Evolutionary conservation across 2,329 filamentous ascomycete genomes (phyloP), one percentile per base, ranked within the genome.

Genomic region (Verticillium albo-atrum): DNA sequence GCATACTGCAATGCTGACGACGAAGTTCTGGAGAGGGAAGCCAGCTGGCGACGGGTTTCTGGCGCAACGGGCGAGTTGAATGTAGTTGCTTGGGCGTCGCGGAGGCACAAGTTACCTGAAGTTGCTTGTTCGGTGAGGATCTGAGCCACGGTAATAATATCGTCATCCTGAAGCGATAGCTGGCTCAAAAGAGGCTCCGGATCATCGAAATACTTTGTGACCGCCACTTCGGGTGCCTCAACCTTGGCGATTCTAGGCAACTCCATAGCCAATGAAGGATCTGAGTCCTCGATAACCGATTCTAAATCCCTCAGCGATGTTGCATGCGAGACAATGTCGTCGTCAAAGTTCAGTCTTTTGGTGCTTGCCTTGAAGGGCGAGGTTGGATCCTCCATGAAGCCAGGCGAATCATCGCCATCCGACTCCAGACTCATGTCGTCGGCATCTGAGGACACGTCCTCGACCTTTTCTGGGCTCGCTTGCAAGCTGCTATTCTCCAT

Each of bases 121-220:
- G 84, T 80, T 25, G 88, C 82, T 68, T 92, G 89, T 61, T 90
- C 87, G 2, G 87, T 87, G n/a, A 91, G 73, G 37, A 91, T 82
- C 66, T 91, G 89, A 0, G 87, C 88, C 27, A 89, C 79, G 56
- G 85, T 83, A 34, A 91, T 84, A 60, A 84, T 79, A 47, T 89
- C 86, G 3, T 85, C 81, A 58, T 88, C 85, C 1, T 77, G 73
- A 17, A 81, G 70, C 10, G 76, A 72, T 26, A 80, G 67, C 26
- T 81, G 77, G 10, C 79, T 65, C 32, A 72, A 70, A 1, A 79
- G 70, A 10, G 84, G 84, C 64, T 88, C 83, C 5, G 83, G 81
- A 26, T 87, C 83, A 2, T 81, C 79, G 65, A 88, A 86, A 65
- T 85, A 84, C 54, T 76, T 80, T 3, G 78, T 72, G 17, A 88